A percentile compares a stretch with the other conserved stretches of the same genome.
Conservation (phyloP, 2,329 filamentous ascomycete genomes). For the Ophiostoma ips region DNA sequence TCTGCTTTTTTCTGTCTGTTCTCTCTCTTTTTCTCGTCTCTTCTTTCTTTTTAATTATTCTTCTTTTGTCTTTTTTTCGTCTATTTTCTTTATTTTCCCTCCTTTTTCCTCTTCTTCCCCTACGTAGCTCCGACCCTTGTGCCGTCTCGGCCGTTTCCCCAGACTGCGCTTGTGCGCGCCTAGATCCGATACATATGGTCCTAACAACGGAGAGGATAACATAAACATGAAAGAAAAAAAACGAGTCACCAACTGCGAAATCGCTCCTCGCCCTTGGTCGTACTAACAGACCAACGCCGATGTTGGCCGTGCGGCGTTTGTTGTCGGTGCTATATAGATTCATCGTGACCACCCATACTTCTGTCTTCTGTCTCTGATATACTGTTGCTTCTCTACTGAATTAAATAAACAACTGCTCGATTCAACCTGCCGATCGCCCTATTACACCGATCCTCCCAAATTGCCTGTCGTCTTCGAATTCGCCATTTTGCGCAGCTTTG, state of each 20-base stretch:
- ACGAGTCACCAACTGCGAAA: not conserved
- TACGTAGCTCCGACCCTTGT: not conserved
- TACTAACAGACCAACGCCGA: not conserved
- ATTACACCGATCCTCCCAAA: constrained; percentile 4
- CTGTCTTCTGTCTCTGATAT: not conserved
- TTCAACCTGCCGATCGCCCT: not conserved
- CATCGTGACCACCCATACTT: too few relatives aligned
- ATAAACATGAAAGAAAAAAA: not conserved
- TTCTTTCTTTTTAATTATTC: not conserved
- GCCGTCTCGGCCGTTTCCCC: constrained; percentile 7
- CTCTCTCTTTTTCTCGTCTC: not conserved
- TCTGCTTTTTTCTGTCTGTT: not conserved
- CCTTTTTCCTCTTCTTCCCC: not conserved
- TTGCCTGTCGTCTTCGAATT: too few relatives aligned
- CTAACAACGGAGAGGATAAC: not conserved
- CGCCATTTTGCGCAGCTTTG: constrained; percentile 10
- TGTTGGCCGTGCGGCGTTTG: not conserved
- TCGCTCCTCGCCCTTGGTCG: not conserved
- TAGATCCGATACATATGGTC: constrained; percentile 1
- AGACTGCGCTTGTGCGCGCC: constrained; percentile 4
- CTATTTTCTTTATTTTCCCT: not conserved
- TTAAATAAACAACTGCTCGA: too few relatives aligned
- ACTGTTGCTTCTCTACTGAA: not conserved
- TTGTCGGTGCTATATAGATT: not conserved
- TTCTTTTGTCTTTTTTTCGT: not conserved